These are phyloP conservation scores for Coemansia sp. DNA, from an alignment of 192 early-diverging fungal species.

Conservation along the genomic window DNA sequence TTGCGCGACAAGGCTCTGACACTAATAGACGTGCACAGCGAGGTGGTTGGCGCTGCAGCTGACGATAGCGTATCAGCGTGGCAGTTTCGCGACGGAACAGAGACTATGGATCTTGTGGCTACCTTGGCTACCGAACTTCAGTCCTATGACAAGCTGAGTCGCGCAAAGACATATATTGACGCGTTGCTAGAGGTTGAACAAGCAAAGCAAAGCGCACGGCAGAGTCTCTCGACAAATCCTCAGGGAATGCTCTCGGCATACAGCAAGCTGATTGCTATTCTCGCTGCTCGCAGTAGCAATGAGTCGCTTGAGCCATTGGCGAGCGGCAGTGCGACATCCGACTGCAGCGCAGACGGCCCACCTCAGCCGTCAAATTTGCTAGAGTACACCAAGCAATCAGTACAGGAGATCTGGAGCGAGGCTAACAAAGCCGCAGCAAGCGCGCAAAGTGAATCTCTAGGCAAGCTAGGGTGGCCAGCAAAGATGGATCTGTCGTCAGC, in stretches of 20 bases:
- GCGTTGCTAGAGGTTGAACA: constrained; percentile 38
- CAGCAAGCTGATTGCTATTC: constrained; percentile 20
- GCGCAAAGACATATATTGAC: constrained; percentile 44
- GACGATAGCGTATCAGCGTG: constrained; percentile 36
- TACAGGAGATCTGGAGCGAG: constrained; percentile 26
- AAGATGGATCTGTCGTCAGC: constrained; percentile 39
- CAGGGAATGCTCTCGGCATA: constrained; percentile 34
- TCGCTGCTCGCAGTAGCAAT: constrained; percentile 6
- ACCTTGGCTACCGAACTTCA: constrained; percentile 32
- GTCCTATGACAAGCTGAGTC: constrained; percentile 30
- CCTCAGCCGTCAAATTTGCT: constrained; percentile 19
- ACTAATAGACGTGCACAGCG: constrained; percentile 47
- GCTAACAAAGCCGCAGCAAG: constrained; percentile 30
- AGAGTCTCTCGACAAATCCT: constrained; percentile 3
- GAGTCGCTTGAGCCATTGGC: not conserved
- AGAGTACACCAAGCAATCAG: constrained; percentile 30
- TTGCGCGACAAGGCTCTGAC: constrained; percentile 23
- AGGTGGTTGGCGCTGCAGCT: constrained; percentile 26
- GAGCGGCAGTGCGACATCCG: constrained; percentile 4
- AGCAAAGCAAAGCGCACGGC: constrained; percentile 20
- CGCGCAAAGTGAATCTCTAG: constrained; percentile 28
- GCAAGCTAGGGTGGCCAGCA: constrained; percentile 43
- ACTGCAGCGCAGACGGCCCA: not conserved
- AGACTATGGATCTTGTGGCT: constrained; percentile 39
- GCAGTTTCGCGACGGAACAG: constrained; percentile 50